Evolutionary conservation across 768 basidiomycete species (phyloP).

Genomic region (Lactifluus pinguis): DNA sequence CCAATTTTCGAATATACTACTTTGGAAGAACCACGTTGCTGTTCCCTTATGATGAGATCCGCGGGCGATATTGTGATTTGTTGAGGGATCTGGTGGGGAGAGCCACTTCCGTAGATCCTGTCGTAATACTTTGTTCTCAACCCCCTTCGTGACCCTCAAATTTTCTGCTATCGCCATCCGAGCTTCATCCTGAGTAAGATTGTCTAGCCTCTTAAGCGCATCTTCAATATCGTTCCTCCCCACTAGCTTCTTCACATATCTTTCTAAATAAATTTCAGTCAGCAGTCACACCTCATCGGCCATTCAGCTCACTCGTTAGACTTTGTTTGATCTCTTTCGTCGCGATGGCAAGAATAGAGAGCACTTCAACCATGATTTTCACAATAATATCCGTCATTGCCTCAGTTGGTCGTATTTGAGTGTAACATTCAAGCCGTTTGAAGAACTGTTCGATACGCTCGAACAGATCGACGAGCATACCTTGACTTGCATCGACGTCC

Average conservation of each 20-base stretch:
- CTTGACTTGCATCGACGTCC: too few relatives aligned
- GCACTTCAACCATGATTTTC: too few relatives aligned
- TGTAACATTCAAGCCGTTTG: background rate
- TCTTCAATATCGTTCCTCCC: background rate
- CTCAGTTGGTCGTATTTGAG: too few relatives aligned
- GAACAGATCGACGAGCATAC: too few relatives aligned
- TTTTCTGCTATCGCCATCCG: background rate
- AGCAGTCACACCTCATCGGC: fast-evolving
- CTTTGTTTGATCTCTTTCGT: background rate
- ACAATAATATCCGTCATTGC: too few relatives aligned
- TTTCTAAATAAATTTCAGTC: background rate
- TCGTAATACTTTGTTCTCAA: too few relatives aligned
- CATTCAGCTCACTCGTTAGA: background rate
- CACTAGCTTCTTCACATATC: background rate
- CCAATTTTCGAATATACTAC: background rate
- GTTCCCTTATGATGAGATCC: background rate
- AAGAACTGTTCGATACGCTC: background rate
- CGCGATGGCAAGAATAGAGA: background rate
- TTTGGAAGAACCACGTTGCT: background rate
- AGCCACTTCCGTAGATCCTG: too few relatives aligned
- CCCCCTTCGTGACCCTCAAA: background rate
- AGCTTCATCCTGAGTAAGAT: background rate
- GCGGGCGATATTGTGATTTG: background rate
- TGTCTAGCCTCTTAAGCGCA: too few relatives aligned
- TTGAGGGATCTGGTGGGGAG: too few relatives aligned